Percentiles rank a stretch among this genome's conserved stretches.
These are phyloP conservation scores for Phoma herbarum DNA, from an alignment of 2,329 filamentous ascomycete species.

Conservation along the genomic window DNA sequence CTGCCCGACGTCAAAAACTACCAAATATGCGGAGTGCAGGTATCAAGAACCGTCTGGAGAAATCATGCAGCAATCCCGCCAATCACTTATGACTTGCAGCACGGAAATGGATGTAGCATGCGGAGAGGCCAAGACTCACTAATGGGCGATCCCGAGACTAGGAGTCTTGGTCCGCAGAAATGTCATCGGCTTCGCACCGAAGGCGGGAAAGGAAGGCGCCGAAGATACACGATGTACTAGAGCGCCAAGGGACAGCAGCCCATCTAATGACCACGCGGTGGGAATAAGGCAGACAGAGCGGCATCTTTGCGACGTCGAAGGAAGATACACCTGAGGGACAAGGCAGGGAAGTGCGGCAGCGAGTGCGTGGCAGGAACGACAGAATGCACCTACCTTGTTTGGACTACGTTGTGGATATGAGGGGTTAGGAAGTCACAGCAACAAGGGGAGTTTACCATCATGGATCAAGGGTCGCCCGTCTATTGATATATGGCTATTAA, in stretches of 20 bases:
- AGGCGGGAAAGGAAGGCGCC: background rate
- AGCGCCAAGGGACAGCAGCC: background rate
- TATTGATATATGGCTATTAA: constrained; percentile 9
- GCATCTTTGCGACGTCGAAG: background rate
- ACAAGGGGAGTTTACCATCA: background rate
- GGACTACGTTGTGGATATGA: background rate
- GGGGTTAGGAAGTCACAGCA: background rate
- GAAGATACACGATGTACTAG: background rate
- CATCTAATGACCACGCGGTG: background rate
- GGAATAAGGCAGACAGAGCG: background rate
- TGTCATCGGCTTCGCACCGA: background rate
- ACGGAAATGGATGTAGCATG: constrained; percentile 1
- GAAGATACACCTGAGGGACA: background rate
- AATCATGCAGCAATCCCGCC: constrained; percentile 4
- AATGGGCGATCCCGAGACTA: constrained; percentile 3
- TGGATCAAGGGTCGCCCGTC: background rate
- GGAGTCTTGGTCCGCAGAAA: background rate
- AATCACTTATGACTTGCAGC: background rate
- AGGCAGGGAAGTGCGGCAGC: background rate
- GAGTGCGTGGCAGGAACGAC: too few relatives aligned
- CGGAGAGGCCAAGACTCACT: constrained; percentile 4
- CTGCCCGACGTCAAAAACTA: background rate
- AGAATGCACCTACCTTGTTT: background rate
- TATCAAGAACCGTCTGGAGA: background rate
- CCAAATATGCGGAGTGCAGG: background rate